phyloP scores from a whole-genome alignment of 2,329 filamentous ascomycete species.

The Penicillium expansum region DNA sequence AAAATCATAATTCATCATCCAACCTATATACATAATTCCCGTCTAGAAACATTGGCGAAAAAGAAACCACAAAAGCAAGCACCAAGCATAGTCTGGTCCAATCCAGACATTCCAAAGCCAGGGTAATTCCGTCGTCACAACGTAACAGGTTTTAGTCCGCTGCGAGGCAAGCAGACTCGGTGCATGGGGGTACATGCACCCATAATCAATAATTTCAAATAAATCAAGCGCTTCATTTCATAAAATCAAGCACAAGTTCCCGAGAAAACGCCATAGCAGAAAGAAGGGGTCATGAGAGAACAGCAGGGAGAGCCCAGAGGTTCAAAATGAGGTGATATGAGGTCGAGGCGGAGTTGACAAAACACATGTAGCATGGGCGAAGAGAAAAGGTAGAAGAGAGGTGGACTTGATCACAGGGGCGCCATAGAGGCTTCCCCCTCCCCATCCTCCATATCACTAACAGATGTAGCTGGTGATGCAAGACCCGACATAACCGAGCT shows the following conservation, averaged over 20 bases:
- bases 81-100: background rate
- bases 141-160: background rate
- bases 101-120: slow-evolving; percentile 1
- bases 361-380: background rate
- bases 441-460: slow-evolving; percentile 32
- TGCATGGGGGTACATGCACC: slow-evolving; percentile 1
- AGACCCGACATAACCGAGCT: slow-evolving; percentile 40
- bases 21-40: slow-evolving; percentile 10
- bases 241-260: background rate
- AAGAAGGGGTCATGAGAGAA: slow-evolving; percentile 5
- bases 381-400: background rate
- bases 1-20: slow-evolving; percentile 18
- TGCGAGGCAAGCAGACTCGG: background rate
- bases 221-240: slow-evolving; percentile 11
- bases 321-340: background rate
- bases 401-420: slow-evolving; percentile 2
- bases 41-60: background rate
- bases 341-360: background rate
- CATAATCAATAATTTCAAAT: slow-evolving; percentile 1
- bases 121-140: slow-evolving; percentile 1
- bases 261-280: slow-evolving; percentile 9
- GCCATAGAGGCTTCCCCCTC: slow-evolving; percentile 29
- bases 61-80: background rate
- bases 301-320: background rate
- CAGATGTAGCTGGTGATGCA: slow-evolving; percentile 38